Evolutionary conservation across 805 yeast genomes (phyloP), one percentile per base, ranked within the genome.

Genomic region (Pichia occidentalis): DNA sequence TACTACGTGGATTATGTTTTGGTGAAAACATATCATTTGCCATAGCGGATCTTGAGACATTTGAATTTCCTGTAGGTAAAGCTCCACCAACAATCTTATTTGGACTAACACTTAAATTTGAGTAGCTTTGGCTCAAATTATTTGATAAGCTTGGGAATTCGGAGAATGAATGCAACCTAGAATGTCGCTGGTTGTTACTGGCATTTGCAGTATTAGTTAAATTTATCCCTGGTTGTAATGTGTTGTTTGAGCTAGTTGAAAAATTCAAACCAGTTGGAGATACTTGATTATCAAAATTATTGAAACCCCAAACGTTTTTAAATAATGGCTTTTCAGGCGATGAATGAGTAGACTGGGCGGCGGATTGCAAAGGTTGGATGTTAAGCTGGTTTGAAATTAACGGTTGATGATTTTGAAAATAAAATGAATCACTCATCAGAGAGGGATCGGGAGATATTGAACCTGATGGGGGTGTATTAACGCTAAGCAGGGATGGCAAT

Each of bases 251-350:
- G 13, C 17, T 17, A 12, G 13, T 13, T 31, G 35, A 16, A 5
- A 14, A 12, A 13, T 16, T 5, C 18, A 16, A 3, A 24, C 20
- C 24, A 19, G 24, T 29, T 31, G 40, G 30, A 3, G 36, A 24
- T 5, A 10, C 8, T 14, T 31, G 26, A 12, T 7, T 20, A 22
- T 22, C 20, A 11, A 14, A n/a, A 20, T 16, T 17, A n/a, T 28
- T 24, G 16, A 40, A 40, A 10, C 34, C 43, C 40, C 40, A 40
- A 12, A 17, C 6, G 17, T 40, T 32, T 24, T 40, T 40, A 17
- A 40, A 40, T 13, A 40, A 4, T 9, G 43, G 29, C 6, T 23
- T 32, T 8, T 37, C 37, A 3, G 41, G 37, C 4, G 37, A 32
- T 12, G 32, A 20, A 21, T 5, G 7, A 9, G 20, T 19, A 18